Conservation (phyloP, 2,329 filamentous ascomycete genomes). For the Colletotrichum limetticola region DNA sequence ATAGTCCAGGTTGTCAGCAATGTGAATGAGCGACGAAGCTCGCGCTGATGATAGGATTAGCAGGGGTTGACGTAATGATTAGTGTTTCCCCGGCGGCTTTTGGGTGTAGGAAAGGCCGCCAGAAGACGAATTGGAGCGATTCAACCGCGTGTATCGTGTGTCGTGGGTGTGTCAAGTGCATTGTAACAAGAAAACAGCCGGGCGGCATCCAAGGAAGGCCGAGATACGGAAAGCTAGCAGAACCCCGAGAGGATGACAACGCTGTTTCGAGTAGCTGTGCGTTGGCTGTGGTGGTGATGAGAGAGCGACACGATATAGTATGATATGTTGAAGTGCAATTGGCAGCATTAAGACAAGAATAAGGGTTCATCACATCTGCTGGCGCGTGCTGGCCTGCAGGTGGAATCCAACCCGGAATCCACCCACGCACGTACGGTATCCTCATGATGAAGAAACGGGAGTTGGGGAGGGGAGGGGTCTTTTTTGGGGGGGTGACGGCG, state of each 20-base stretch:
- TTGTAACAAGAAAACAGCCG: neutral
- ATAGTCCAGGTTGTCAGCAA: constrained; percentile 10
- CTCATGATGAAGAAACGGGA: constrained; percentile 31
- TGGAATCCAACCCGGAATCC: constrained; percentile 25
- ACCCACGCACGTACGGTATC: constrained; percentile 28
- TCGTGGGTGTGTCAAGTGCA: constrained; percentile 23
- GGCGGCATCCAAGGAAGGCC: constrained; percentile 3
- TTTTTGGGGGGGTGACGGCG: neutral
- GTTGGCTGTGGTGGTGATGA: constrained; percentile 1
- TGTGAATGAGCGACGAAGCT: neutral
- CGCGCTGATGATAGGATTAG: neutral
- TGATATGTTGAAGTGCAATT: constrained; percentile 5
- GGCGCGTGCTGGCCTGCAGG: constrained; percentile 33
- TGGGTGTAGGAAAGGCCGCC: constrained; percentile 1
- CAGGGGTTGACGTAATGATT: constrained; percentile 18
- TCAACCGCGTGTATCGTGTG: constrained; percentile 19
- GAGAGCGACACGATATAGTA: constrained; percentile 9
- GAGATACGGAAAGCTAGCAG: constrained; percentile 3
- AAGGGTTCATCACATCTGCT: constrained; percentile 34
- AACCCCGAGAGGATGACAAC: neutral
- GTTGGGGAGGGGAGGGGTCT: constrained; percentile 11
- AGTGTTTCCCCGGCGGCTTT: neutral
- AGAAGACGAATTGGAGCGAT: constrained; percentile 17
- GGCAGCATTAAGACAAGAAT: constrained; percentile 14
- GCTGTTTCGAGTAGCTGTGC: neutral